Evolutionary conservation across 2,329 filamentous ascomycete species (phyloP).

Genomic region (Fusarium staphyleae): DNA sequence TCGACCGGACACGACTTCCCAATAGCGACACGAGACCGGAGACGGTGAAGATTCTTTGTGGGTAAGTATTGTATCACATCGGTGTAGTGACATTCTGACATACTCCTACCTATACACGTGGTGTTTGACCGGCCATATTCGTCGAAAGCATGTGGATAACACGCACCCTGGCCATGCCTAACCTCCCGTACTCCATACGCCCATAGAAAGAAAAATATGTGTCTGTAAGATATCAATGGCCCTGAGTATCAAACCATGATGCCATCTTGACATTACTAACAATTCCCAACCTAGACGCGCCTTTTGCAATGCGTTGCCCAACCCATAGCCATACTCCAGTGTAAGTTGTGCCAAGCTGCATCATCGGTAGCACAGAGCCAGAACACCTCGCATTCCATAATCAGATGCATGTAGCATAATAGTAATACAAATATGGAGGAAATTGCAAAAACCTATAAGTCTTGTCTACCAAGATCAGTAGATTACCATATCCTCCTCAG

Average conservation of each 20-base stretch:
- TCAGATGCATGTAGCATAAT: not conserved
- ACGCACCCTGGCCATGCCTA: not conserved
- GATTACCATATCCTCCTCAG: conserved; percentile 89
- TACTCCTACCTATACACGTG: not conserved
- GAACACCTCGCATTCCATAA: not conserved
- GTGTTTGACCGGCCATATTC: too few species aligned
- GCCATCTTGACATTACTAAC: conserved; percentile 1
- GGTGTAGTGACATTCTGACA: not conserved
- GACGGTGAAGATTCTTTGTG: not conserved
- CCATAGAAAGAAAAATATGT: not conserved
- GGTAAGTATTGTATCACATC: conserved; percentile 14
- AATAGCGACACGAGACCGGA: conserved; percentile 13
- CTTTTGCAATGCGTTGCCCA: not conserved
- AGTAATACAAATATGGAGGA: not conserved
- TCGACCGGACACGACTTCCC: conserved; percentile 27
- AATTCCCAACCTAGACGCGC: conserved; percentile 13
- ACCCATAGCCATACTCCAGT: not conserved
- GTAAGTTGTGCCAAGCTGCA: not conserved
- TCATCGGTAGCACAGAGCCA: not conserved
- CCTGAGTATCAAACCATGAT: conserved; percentile 22
- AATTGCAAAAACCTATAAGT: not conserved
- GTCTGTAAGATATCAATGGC: not conserved
- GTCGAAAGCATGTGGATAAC: not conserved
- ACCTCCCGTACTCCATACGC: too few species aligned
- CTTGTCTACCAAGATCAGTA: conserved; percentile 63